These are phyloP conservation scores for Globisporangium viniferum DNA, from an alignment of 352 stramenopile genomes.

Conservation along the genomic window DNA sequence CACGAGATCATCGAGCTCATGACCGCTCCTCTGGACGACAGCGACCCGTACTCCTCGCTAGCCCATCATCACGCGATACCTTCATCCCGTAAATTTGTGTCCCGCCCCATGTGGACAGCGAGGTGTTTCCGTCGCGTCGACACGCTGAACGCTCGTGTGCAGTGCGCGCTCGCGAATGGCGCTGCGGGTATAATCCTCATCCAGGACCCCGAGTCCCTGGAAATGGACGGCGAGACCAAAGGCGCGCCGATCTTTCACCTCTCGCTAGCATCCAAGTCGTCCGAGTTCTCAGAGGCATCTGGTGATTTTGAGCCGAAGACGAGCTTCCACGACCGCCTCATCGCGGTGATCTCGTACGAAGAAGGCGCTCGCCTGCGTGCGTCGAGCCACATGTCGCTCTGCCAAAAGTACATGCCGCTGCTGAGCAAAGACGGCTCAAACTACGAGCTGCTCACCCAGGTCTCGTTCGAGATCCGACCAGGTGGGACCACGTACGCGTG, in stretches of 20 bases:
- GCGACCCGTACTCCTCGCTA: background rate
- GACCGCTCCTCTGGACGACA: constrained; percentile 5
- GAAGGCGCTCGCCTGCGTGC: constrained; percentile 26
- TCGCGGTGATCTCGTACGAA: constrained; percentile 36
- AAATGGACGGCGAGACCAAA: constrained; percentile 22
- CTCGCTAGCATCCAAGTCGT: background rate
- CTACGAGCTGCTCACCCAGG: constrained; percentile 44
- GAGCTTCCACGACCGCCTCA: constrained; percentile 12
- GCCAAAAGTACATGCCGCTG: constrained; percentile 25
- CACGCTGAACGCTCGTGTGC: constrained; percentile 29
- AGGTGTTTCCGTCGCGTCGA: constrained; percentile 54
- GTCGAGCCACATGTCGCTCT: constrained; percentile 22
- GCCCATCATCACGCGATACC: background rate
- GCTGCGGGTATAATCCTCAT: constrained; percentile 49
- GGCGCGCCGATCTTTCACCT: constrained; percentile 1
- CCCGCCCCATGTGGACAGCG: constrained; percentile 30
- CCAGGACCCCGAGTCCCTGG: constrained; percentile 26
- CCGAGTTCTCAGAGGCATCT: background rate
- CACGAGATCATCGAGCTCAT: constrained; percentile 26
- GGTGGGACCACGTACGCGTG: constrained; percentile 65
- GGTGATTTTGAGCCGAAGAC: background rate
- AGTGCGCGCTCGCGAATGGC: constrained; percentile 42
- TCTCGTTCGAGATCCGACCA: constrained; percentile 41
- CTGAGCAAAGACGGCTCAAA: constrained; percentile 20
- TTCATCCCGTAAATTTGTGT: constrained; percentile 6